A percentile compares a stretch with the other conserved stretches of the same genome.
Conservation (phyloP, 208 protist genomes). For the Leishmania braziliensis region DNA sequence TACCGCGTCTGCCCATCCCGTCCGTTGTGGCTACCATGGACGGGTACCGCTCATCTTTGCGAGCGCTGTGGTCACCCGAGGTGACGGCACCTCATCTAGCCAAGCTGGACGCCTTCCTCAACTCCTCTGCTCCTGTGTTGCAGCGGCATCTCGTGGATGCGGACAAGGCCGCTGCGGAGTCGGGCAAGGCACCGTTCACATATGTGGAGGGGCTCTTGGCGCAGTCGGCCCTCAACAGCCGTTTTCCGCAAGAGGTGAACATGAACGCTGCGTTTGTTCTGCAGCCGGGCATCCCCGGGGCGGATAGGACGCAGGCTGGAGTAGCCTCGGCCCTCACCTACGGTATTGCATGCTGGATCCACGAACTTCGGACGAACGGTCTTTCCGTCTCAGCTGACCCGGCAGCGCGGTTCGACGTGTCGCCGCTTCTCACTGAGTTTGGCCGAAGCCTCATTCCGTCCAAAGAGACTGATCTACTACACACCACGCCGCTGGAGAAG, state of each 20-base stretch:
- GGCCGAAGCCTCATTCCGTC: constrained; percentile 75
- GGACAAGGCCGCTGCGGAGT: constrained; percentile 49
- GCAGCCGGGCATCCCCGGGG: constrained; percentile 42
- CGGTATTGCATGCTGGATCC: constrained; percentile 63
- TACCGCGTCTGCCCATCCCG: constrained; percentile 83
- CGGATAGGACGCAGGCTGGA: constrained; percentile 57
- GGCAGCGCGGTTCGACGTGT: constrained; percentile 56
- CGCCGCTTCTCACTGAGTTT: constrained; percentile 70
- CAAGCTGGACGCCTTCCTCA: constrained; percentile 74
- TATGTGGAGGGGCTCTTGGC: constrained; percentile 75
- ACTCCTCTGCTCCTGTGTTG: constrained; percentile 47
- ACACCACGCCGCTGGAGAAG: constrained; percentile 63
- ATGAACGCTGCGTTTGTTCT: constrained; percentile 71
- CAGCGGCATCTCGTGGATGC: constrained; percentile 70
- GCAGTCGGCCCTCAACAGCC: constrained; percentile 49
- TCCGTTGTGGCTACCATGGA: constrained; percentile 53
- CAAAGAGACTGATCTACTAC: constrained; percentile 57
- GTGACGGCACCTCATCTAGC: constrained; percentile 53
- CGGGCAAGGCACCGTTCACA: constrained; percentile 56
- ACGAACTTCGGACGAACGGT: constrained; percentile 40
- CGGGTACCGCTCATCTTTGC: constrained; percentile 62
- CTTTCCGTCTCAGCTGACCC: constrained; percentile 34
- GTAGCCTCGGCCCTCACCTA: constrained; percentile 70
- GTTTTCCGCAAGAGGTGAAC: constrained; percentile 74
- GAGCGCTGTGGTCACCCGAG: constrained; percentile 62